phyloP scores from a whole-genome alignment of 148 eudicot genomes.

The Camellia japonica region DNA sequence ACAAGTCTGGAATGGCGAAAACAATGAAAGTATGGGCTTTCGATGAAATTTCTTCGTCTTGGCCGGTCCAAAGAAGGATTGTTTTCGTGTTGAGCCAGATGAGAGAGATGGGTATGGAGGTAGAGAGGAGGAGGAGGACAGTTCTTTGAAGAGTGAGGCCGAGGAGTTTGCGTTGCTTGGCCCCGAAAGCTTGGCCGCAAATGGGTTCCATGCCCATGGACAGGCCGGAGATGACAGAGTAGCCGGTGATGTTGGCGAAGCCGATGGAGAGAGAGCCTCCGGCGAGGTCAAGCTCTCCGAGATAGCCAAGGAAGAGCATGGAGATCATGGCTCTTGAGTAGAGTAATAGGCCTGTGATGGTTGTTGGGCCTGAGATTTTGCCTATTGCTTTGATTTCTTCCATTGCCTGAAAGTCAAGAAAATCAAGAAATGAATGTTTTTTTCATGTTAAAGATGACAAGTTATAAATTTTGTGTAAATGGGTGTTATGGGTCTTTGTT shows the following conservation, averaged over 20 bases:
- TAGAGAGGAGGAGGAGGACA: slow-evolving; percentile 58
- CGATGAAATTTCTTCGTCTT: slow-evolving; percentile 66
- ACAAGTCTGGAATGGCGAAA: slow-evolving; percentile 77
- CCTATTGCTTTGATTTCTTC: slow-evolving; percentile 82
- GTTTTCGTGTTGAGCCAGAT: slow-evolving; percentile 79
- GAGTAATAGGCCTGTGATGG: slow-evolving; percentile 67
- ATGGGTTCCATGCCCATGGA: slow-evolving; percentile 99
- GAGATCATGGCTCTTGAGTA: slow-evolving; percentile 94
- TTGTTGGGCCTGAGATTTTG: slow-evolving; percentile 85
- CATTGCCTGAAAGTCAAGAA: slow-evolving; percentile 43
- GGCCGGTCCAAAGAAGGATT: slow-evolving; percentile 69
- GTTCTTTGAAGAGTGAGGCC: slow-evolving; percentile 83
- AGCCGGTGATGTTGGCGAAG: slow-evolving; percentile 94
- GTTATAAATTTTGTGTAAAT: no score
- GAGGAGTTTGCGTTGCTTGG: slow-evolving; percentile 70
- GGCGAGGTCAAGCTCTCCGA: slow-evolving; percentile 85
- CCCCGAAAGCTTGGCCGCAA: slow-evolving; percentile 94
- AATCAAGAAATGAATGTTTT: slow-evolving; percentile 8
- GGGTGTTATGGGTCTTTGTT: no score
- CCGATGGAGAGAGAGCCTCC: slow-evolving; percentile 89
- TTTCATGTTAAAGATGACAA: background rate
- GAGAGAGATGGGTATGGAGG: slow-evolving; percentile 71
- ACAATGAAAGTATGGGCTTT: slow-evolving; percentile 61
- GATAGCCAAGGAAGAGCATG: slow-evolving; percentile 91
- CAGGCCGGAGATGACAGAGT: slow-evolving; percentile 85